Evolutionary conservation across 2,329 filamentous ascomycete species (phyloP).

Genomic region (Calonectria fujianensis): DNA sequence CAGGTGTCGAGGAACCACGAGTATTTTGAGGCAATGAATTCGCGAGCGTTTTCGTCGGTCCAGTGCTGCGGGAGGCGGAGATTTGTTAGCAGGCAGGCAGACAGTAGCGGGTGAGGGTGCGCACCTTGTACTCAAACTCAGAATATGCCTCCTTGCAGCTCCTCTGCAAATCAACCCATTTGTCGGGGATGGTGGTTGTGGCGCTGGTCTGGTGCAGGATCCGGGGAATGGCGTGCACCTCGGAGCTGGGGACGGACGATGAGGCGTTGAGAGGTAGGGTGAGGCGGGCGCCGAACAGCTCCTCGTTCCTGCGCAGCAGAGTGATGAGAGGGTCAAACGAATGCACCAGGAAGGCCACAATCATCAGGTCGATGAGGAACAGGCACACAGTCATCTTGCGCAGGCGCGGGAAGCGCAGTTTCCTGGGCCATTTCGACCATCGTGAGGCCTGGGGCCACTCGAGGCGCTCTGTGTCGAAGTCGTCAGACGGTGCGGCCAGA

Average conservation of each 20-base stretch:
- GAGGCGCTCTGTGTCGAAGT: constrained; percentile 55
- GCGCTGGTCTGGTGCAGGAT: constrained; percentile 83
- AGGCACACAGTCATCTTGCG: constrained; percentile 72
- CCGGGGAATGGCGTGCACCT: constrained; percentile 77
- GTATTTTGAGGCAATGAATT: constrained; percentile 82
- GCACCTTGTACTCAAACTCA: constrained; percentile 83
- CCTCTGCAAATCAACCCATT: constrained; percentile 79
- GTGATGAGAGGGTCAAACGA: constrained; percentile 81
- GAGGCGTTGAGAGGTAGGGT: constrained; percentile 37
- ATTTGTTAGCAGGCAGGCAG: not conserved
- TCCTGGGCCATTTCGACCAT: constrained; percentile 49
- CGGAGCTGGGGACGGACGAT: constrained; percentile 76
- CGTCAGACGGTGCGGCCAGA: constrained; percentile 20
- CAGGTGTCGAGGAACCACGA: constrained; percentile 84
- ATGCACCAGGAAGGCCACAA: constrained; percentile 52
- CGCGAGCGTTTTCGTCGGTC: constrained; percentile 80
- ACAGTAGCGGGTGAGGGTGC: constrained; percentile 44
- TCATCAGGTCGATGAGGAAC: constrained; percentile 70
- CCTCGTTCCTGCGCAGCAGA: constrained; percentile 71
- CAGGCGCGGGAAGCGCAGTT: constrained; percentile 49
- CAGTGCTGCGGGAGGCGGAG: constrained; percentile 73
- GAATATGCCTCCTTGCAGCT: constrained; percentile 81
- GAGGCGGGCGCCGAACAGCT: constrained; percentile 54
- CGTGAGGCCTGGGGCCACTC: constrained; percentile 44
- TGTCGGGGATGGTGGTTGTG: constrained; percentile 75